Evolutionary conservation across 345 rosid genomes (phyloP).

Genomic region (Excoecaria agallocha): DNA sequence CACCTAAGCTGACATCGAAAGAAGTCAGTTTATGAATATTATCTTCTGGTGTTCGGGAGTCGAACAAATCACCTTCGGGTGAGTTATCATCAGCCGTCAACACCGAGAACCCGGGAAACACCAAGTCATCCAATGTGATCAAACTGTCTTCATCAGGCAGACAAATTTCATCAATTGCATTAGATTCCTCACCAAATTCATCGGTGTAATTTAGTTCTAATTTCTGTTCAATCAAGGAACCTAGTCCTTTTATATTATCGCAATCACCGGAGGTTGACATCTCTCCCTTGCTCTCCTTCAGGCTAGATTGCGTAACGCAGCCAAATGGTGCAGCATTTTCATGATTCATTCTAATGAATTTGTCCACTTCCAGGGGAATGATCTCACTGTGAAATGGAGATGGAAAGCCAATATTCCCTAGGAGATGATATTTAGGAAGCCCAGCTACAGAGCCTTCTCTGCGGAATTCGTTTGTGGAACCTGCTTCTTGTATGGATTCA

Average conservation of each 20-base stretch:
- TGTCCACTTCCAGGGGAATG: neutral
- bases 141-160: slow-evolving; percentile 43
- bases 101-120: slow-evolving; percentile 17
- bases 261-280: neutral
- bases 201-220: slow-evolving; percentile 9
- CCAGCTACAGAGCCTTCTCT: neutral
- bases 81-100: slow-evolving; percentile 7
- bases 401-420: neutral
- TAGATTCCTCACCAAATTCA: slow-evolving; percentile 13
- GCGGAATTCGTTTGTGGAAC: slow-evolving; percentile 1
- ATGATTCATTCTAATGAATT: neutral
- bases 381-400: neutral
- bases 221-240: slow-evolving; percentile 1
- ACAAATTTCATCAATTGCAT: slow-evolving; percentile 26
- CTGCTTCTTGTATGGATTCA: slow-evolving; percentile 1
- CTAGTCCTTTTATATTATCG: neutral
- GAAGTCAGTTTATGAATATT: neutral
- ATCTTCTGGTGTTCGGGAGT: slow-evolving; percentile 13
- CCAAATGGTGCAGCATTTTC: slow-evolving; percentile 8
- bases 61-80: slow-evolving; percentile 4
- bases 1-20: neutral
- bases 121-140: slow-evolving; percentile 28
- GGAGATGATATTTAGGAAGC: slow-evolving; percentile 14
- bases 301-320: slow-evolving; percentile 12
- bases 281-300: neutral